Percentiles rank a stretch among this genome's conserved stretches.
These are phyloP conservation scores for Pseudohalonectria lignicola DNA, from an alignment of 2,329 filamentous ascomycete genomes.

Conservation along the genomic window DNA sequence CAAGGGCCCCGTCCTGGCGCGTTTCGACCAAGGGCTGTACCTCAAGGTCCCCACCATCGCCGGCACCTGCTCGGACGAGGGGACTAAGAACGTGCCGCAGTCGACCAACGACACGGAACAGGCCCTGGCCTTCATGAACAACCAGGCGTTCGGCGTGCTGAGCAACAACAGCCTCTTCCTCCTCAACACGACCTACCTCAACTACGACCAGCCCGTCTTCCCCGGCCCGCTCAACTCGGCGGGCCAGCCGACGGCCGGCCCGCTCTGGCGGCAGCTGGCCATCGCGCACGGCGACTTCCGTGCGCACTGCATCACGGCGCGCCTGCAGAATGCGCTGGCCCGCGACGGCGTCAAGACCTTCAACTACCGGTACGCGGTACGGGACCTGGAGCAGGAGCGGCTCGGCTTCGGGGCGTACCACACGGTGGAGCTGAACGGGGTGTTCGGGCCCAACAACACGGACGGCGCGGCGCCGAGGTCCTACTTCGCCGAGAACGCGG, in stretches of 20 bases:
- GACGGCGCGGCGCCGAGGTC: constrained; percentile 33
- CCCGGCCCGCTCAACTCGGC: constrained; percentile 2
- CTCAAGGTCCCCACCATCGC: constrained; percentile 20
- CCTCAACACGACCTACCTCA: constrained; percentile 23
- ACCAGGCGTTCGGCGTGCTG: constrained; percentile 20
- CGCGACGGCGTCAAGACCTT: constrained; percentile 34
- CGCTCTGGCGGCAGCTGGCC: constrained; percentile 24
- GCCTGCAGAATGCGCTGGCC: constrained; percentile 13
- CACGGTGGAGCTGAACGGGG: constrained; percentile 52
- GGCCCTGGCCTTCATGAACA: constrained; percentile 20
- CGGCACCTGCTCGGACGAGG: constrained; percentile 26
- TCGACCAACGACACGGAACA: constrained; percentile 18
- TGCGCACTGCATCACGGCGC: constrained; percentile 39
- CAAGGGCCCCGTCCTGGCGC: constrained; percentile 5
- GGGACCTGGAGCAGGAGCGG: constrained; percentile 40
- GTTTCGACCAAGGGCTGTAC: constrained; percentile 35
- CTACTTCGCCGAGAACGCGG: constrained; percentile 44
- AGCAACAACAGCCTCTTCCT: constrained; percentile 17
- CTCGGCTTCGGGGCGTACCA: constrained; percentile 55
- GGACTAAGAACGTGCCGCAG: constrained; percentile 22
- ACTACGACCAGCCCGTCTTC: constrained; percentile 17
- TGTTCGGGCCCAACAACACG: constrained; percentile 53
- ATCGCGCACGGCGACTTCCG: constrained; percentile 54
- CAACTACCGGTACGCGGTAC: constrained; percentile 61
- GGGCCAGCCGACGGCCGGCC: constrained; percentile 11